Evolutionary conservation across 169 alveolate genomes (phyloP), one percentile per base, ranked within the genome.

Genomic region (Plasmodium coatneyi): DNA sequence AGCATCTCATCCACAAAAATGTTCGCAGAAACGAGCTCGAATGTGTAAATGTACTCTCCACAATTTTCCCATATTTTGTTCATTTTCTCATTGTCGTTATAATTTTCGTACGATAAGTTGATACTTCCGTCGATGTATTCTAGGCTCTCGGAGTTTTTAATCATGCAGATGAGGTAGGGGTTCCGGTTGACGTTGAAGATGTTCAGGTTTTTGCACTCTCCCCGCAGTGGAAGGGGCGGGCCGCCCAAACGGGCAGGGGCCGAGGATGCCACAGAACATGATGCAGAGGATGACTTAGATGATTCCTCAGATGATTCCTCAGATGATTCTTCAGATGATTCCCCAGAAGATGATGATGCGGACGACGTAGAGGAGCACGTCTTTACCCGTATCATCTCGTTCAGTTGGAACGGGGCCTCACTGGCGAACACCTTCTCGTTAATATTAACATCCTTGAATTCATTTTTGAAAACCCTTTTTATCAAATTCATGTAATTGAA

Each of bases 1-100:
- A 96, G 30, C 97, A 96, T 96, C 87, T 96, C 97, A 79, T 95
- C 96, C 25, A 96, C 97, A 91, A 96, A 96, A 7, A 95, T 95
- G 43, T 95, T 93, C 41, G 97, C 97, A 16, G 97, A 95, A 3
- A 96, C 96, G 71, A 96, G 86, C 78, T 96, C 97, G 80, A 94
- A 95, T 43, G 97, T 95, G 19, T 95, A 83, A 86, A 96, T 96
- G 80, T 95, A 96, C 80, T 96, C 97, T 7, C 97, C 97, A 91
- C 94, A 96, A 80, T 95, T 96, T 83, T 94, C 96, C 97, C 97
- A 96, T 1, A 93, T 89, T 43, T 95, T 94, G 72, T 96, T 95
- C 96, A 93, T 94, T 39, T 95, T 96, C 25, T 95, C 95, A 81
- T 94, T 87, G 76, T 92, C 93, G 49, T 95, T 93, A 66, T 95